A percentile compares a stretch with the other conserved stretches of the same genome.
Evolutionary conservation across 345 rosid genomes (phyloP).

Genomic region (Brassica nigra): DNA sequence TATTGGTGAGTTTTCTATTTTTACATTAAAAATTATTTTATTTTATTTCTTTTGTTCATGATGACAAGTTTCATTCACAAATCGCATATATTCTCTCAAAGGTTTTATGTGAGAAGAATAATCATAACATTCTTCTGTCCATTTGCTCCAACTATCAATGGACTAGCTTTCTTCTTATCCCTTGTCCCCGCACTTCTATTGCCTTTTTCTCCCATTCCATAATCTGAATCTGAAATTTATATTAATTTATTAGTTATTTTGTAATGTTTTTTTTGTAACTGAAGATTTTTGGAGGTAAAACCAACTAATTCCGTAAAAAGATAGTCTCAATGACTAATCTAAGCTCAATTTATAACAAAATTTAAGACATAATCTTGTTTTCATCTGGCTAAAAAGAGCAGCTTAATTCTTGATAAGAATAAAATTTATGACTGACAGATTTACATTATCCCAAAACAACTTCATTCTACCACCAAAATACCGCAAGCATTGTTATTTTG

Average conservation of each 20-base stretch:
- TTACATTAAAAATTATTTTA: not conserved
- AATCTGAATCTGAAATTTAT: slow-evolving; percentile 8
- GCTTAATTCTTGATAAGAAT: not conserved
- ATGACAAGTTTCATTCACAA: slow-evolving; percentile 33
- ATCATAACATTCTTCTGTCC: slow-evolving; percentile 38
- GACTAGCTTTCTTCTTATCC: slow-evolving; percentile 42
- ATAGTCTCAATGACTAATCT: not conserved
- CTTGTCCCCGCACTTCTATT: slow-evolving; percentile 20
- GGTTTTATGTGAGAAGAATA: slow-evolving; percentile 34
- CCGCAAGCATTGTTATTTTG: not conserved
- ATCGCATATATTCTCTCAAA: slow-evolving; percentile 36
- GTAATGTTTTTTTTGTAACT: not conserved
- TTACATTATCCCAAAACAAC: not conserved
- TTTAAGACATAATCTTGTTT: not conserved
- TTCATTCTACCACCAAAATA: not conserved
- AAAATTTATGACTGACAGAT: not conserved
- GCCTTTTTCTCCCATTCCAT: slow-evolving; percentile 28
- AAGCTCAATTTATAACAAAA: not conserved
- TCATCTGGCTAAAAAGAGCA: not conserved
- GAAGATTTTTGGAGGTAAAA: not conserved
- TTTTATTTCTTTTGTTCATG: slow-evolving; percentile 21
- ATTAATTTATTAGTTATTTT: not conserved
- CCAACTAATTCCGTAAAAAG: no score
- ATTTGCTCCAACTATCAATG: slow-evolving; percentile 42
- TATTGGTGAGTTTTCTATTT: slow-evolving; percentile 30